Evolutionary conservation across 306 rosid species (phyloP), one percentile per base, ranked within the genome.

Genomic region (Malus sieversii): DNA sequence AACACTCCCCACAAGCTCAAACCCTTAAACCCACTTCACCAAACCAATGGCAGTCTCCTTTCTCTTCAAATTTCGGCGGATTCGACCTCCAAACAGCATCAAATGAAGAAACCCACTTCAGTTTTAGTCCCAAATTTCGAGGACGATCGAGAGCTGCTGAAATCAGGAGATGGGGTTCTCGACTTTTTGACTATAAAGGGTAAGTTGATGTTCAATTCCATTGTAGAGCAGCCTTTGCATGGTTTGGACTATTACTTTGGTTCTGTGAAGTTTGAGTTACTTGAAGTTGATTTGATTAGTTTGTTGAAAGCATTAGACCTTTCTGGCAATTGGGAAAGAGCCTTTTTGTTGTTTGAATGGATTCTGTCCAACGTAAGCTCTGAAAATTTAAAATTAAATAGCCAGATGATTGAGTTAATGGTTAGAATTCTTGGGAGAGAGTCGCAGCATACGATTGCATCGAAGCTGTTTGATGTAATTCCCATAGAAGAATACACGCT

Each of bases 321-420:
- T 71, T 96, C 93, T 45, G 98, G 97, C 10, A 84, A 88, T 53
- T 88, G 96, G 93, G 92, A 88, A 30, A 91, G 84, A 60, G 91
- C 98, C 1, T 73, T 89, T 77, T 82, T 89, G 83, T 70, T 96
- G 88, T 90, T 89, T 79, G 96, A 96, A 70, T 96, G 98, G 98
- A 68, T 83, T 83, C 73, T 82, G 65, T 77, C 80, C 78, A 84
- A 86, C 71, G 75, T 78, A 45, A 84, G 85, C 70, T 74, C 86
- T 62, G 86, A 81, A 40, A 80, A 76, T 78, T 45, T 76, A 90
- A 92, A 79, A 82, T 69, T 90, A 18, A 96, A 92, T 57, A 82
- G 69, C 51, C 96, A 88, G 76, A 83, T 82, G 77, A 77, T 92
- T 76, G 99, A 96, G 75, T 66, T 89, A 18, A 84, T 92, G 88